phyloP scores from a whole-genome alignment of 331 rosid genomes.

The Rhamnella rubrinervis region DNA sequence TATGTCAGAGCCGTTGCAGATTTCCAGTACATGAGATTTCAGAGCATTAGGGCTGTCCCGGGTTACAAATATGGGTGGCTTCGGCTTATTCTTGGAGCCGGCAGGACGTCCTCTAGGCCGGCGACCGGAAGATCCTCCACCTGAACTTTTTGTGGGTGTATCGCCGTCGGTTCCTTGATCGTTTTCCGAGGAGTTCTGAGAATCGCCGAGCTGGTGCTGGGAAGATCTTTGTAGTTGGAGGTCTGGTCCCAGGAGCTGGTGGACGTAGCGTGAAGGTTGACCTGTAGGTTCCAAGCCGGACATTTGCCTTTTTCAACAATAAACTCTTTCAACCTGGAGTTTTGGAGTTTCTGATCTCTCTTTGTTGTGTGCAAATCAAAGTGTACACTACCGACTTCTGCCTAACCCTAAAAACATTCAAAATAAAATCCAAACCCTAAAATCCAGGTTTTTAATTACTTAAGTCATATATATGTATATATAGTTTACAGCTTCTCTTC shows the following conservation, averaged over 20 bases:
- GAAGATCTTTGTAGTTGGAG: slow-evolving; percentile 31
- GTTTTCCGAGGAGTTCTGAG: slow-evolving; percentile 7
- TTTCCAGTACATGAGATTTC: slow-evolving; percentile 35
- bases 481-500: too few species aligned
- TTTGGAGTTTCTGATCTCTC: too few species aligned
- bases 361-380: too few species aligned
- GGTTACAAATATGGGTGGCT: slow-evolving; percentile 33
- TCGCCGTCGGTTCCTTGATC: slow-evolving; percentile 14
- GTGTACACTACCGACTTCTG: too few species aligned
- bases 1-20: slow-evolving; percentile 34
- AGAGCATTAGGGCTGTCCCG: slow-evolving; percentile 39
- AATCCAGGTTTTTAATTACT: too few species aligned
- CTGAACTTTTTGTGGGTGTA: slow-evolving; percentile 23
- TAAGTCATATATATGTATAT: too few species aligned
- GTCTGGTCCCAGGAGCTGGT: slow-evolving; percentile 34
- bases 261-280: slow-evolving; percentile 22
- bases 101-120: slow-evolving; percentile 42
- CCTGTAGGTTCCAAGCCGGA: slow-evolving; percentile 20
- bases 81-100: slow-evolving; percentile 42
- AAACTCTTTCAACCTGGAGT: not conserved
- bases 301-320: slow-evolving; percentile 6
- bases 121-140: slow-evolving; percentile 22
- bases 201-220: slow-evolving; percentile 11
- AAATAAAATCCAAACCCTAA: too few species aligned
- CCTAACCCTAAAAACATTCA: too few species aligned